Evolutionary conservation across 1,284 basidiomycete genomes (phyloP), one percentile per base, ranked within the genome.

Genomic region (Cutaneotrichosporon spelunceum): DNA sequence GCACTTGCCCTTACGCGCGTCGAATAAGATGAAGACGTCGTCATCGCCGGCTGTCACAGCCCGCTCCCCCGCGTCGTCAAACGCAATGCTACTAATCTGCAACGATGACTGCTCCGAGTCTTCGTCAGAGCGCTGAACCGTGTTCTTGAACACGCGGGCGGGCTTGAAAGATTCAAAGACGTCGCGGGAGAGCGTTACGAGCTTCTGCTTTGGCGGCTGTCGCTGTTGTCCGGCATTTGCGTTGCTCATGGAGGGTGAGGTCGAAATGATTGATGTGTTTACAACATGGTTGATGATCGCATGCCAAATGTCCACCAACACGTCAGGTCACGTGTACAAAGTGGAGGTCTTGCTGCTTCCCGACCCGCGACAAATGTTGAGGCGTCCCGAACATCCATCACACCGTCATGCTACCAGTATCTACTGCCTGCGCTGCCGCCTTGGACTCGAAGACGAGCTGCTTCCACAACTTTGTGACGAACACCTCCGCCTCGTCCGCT

Each of bases 11-110:
- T 84, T 86, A 82, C 88, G 88, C 72, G 88, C 90, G 76, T 85
- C 93, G 75, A 93, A 99, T 60, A 97, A 72, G 53, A 91, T 84
- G 76, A 99, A 92, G 2, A 87, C 88, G 79, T 98, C 94, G 73
- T 99, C 95, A 74, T 96, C 90, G n/a, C 84, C 87, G 0, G 92
- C 88, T 5, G 93, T 95, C 42, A 98, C 83, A 47, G 95, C 80
- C 63, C 85, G 83, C 67, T 93, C 89, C 5, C 96, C 96, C 70
- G 85, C 82, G 74, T 97, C 93, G 75, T 98, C 95, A 74, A 95
- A 99, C 33, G 85, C 84, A 29, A 97, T 83, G 13, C 91, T 90
- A 0, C 92, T 96, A 56, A 96, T 89, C 54, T 73, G 70, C 4
- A 66, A 63, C 0, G 56, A 27, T 11, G 44, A 21, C 16, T 82